These are phyloP conservation scores for Fusarium buxicola DNA, from an alignment of 2,329 filamentous ascomycete species.

Conservation along the genomic window DNA sequence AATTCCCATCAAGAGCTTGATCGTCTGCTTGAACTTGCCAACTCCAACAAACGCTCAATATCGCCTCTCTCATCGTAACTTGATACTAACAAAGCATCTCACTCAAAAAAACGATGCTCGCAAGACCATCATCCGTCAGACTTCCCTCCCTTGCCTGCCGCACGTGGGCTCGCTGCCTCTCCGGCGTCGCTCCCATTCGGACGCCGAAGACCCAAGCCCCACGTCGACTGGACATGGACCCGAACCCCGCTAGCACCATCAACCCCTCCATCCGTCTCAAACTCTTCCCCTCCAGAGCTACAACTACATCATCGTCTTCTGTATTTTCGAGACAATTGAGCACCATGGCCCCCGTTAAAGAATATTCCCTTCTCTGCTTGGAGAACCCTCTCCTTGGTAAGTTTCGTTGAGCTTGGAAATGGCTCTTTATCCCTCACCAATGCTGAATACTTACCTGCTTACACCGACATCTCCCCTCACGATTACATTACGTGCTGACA, in stretches of 20 bases:
- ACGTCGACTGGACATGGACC: conserved; percentile 29
- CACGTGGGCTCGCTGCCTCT: conserved; percentile 44
- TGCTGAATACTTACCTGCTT: conserved; percentile 9
- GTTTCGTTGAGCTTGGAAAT: conserved; percentile 40
- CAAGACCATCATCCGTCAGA: conserved; percentile 18
- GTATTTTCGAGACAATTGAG: conserved; percentile 37
- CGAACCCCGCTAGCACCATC: conserved; percentile 40
- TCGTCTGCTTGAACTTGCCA: not conserved
- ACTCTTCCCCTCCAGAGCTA: conserved; percentile 43
- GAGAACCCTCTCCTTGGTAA: conserved; percentile 97
- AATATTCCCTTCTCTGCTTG: conserved; percentile 90
- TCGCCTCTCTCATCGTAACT: not conserved
- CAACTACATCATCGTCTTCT: conserved; percentile 22
- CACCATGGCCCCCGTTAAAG: conserved; percentile 79
- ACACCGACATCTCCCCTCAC: conserved; percentile 10
- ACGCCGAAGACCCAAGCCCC: conserved; percentile 40
- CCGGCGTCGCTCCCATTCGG: conserved; percentile 40
- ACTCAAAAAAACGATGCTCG: conserved; percentile 24
- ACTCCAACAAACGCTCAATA: not conserved
- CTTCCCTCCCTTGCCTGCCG: conserved; percentile 26
- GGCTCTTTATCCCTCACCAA: conserved; percentile 6
- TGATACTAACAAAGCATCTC: too few species aligned
- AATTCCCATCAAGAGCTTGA: not conserved
- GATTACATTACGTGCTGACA: conserved; percentile 37
- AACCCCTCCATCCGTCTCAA: conserved; percentile 45